Percentiles rank a stretch among this genome's conserved stretches.
phyloP scores from a whole-genome alignment of 2,329 filamentous ascomycete genomes.

The Malbranchea zuffiana region DNA sequence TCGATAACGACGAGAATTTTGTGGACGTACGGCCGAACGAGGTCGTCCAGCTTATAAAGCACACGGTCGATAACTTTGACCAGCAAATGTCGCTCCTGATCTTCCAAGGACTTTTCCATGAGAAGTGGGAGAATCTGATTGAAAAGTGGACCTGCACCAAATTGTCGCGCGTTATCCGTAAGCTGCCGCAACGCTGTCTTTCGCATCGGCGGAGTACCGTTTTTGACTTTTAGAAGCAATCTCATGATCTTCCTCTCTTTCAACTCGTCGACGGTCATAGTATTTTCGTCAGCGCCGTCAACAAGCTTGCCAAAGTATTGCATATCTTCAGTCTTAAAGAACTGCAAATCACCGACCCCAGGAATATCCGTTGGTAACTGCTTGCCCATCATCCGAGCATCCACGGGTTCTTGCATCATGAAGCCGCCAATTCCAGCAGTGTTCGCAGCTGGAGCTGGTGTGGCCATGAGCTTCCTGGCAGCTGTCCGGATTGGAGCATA shows the following conservation, averaged over 20 bases:
- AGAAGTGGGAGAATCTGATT: constrained; percentile 93
- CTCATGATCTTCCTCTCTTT: constrained; percentile 99
- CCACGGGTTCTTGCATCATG: constrained; percentile 94
- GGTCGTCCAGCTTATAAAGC: constrained; percentile 93
- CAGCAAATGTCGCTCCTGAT: constrained; percentile 92
- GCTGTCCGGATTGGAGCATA: constrained; percentile 75
- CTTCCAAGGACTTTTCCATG: constrained; percentile 97
- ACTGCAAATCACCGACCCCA: constrained; percentile 88
- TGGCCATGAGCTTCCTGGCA: constrained; percentile 62
- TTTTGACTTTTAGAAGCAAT: constrained; percentile 93
- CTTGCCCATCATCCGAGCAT: constrained; percentile 69
- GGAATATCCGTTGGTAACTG: constrained; percentile 87
- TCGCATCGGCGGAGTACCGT: constrained; percentile 94
- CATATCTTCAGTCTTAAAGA: constrained; percentile 98
- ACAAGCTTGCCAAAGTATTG: constrained; percentile 96
- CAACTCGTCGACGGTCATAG: constrained; percentile 82
- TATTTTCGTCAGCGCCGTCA: constrained; percentile 84
- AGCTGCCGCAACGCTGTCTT: constrained; percentile 96
- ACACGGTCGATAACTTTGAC: constrained; percentile 99
- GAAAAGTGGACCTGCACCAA: constrained; percentile 86
- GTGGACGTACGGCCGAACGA: constrained; percentile 92
- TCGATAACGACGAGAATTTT: constrained; percentile 99
- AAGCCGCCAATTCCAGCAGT: constrained; percentile 63
- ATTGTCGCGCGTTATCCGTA: constrained; percentile 92
- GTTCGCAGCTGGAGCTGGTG: constrained; percentile 52